These are phyloP conservation scores for Priceomyces melissophilus DNA, from an alignment of 805 yeast genomes.

Conservation along the genomic window DNA sequence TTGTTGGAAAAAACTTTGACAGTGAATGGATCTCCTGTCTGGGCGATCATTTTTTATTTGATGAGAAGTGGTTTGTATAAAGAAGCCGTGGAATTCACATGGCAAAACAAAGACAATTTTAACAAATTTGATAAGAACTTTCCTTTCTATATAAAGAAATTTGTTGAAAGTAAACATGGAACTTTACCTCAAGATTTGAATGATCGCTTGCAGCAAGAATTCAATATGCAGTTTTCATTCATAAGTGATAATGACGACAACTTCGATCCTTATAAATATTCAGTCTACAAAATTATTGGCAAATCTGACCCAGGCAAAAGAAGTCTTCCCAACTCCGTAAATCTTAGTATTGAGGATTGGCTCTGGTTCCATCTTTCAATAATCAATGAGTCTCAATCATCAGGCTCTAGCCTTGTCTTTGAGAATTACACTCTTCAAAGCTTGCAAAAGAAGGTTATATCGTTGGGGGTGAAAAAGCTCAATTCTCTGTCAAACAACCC, in stretches of 20 bases:
- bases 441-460: constrained; percentile 66
- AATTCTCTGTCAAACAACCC: constrained; percentile 62
- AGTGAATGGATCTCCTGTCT: constrained; percentile 84
- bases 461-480: constrained; percentile 72
- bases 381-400: constrained; percentile 60
- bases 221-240: constrained; percentile 75
- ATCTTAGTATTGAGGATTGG: constrained; percentile 91
- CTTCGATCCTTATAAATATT: constrained; percentile 86
- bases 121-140: constrained; percentile 83
- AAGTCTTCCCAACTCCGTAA: constrained; percentile 62
- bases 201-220: constrained; percentile 72
- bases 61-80: constrained; percentile 77
- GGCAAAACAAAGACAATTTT: constrained; percentile 64
- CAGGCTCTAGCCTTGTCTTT: constrained; percentile 49
- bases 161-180: constrained; percentile 48
- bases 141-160: constrained; percentile 74
- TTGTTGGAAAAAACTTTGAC: constrained; percentile 30
- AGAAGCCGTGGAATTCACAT: constrained; percentile 73
- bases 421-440: constrained; percentile 73
- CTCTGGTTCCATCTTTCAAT: constrained; percentile 87
- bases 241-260: constrained; percentile 42
- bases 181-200: constrained; percentile 63
- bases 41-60: constrained; percentile 87
- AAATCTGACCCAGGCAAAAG: constrained; percentile 73
- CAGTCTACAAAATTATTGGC: constrained; percentile 90